These are phyloP conservation scores for Linderniella brevidens DNA, from an alignment of 257 asterid species.

Conservation along the genomic window DNA sequence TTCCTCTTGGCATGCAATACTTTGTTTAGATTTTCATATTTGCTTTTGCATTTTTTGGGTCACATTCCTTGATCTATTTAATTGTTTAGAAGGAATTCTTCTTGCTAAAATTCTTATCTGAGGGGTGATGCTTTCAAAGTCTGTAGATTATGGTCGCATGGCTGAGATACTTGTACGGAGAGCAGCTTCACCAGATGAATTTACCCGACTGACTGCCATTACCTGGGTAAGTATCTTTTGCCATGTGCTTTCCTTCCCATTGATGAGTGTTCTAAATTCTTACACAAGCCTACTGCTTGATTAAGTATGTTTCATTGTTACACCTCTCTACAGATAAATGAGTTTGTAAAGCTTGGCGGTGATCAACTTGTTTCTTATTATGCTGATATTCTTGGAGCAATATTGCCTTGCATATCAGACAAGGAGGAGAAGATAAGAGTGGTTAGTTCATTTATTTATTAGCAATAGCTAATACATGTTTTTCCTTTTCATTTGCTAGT, in stretches of 20 bases:
- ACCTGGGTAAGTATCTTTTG: conserved; percentile 55
- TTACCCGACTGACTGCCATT: conserved; percentile 86
- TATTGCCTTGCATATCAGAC: conserved; percentile 93
- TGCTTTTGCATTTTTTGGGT: too few species aligned
- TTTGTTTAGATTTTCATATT: too few species aligned
- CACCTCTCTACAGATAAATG: conserved; percentile 47
- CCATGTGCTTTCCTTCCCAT: too few species aligned
- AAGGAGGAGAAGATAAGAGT: conserved; percentile 95
- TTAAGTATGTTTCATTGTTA: conserved; percentile 10
- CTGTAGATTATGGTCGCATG: conserved; percentile 99
- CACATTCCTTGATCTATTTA: too few species aligned
- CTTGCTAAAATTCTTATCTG: conserved; percentile 17
- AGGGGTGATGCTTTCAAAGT: conserved; percentile 21
- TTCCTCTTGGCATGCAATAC: too few species aligned
- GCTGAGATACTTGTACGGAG: conserved; percentile 94
- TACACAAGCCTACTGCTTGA: too few species aligned
- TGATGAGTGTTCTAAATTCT: too few species aligned
- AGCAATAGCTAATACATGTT: too few species aligned
- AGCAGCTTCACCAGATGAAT: conserved; percentile 88
- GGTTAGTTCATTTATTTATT: conserved; percentile 26
- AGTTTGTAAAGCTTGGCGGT: conserved; percentile 98
- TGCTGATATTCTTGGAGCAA: conserved; percentile 88
- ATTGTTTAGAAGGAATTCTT: too few species aligned
- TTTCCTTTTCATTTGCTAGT: too few species aligned
- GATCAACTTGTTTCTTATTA: conserved; percentile 93